These are phyloP conservation scores for Exophiala oligosperma DNA, from an alignment of 2,329 filamentous ascomycete genomes.

Conservation along the genomic window DNA sequence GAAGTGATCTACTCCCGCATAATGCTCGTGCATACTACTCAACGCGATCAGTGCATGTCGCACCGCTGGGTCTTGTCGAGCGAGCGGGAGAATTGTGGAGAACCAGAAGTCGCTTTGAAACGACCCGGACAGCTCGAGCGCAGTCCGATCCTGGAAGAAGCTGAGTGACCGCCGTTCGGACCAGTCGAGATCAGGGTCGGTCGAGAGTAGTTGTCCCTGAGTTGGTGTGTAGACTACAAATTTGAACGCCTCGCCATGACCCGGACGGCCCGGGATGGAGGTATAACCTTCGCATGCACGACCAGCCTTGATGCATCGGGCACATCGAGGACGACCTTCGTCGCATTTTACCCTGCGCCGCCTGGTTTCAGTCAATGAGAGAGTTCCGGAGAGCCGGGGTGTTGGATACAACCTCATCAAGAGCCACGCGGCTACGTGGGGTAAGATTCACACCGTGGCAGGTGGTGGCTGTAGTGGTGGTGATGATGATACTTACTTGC, in stretches of 20 bases:
- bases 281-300: slow-evolving; percentile 33
- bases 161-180: slow-evolving; percentile 31
- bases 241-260: slow-evolving; percentile 9
- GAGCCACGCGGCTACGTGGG: not conserved
- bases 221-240: slow-evolving; percentile 19
- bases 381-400: not conserved
- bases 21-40: slow-evolving; percentile 34
- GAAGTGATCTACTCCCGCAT: slow-evolving; percentile 13
- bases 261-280: slow-evolving; percentile 3
- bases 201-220: not conserved
- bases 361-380: slow-evolving; percentile 1
- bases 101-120: slow-evolving; percentile 33
- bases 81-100: slow-evolving; percentile 28
- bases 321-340: slow-evolving; percentile 31
- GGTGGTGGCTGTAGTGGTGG: not conserved
- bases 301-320: slow-evolving; percentile 32
- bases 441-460: not conserved
- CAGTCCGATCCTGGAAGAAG: slow-evolving; percentile 32
- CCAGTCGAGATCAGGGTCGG: slow-evolving; percentile 19
- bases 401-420: not conserved
- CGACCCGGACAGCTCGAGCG: slow-evolving; percentile 29
- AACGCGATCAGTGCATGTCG: slow-evolving; percentile 33
- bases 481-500: slow-evolving; percentile 20
- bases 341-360: slow-evolving; percentile 32
- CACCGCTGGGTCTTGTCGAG: slow-evolving; percentile 30